phyloP scores from a whole-genome alignment of 108 stramenopile genomes.

The Craspedostauros australis region DNA sequence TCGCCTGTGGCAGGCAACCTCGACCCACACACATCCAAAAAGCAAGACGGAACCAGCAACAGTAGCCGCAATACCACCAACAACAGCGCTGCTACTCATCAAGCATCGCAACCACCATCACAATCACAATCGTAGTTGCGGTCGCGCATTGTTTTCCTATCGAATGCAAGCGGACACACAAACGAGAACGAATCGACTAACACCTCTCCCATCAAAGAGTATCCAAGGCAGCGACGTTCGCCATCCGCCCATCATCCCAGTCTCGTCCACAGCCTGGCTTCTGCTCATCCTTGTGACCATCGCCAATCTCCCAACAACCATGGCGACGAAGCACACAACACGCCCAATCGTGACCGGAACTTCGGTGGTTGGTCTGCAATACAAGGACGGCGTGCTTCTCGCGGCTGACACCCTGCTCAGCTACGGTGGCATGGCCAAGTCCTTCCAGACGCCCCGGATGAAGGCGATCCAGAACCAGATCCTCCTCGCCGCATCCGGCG shows the following conservation, averaged over 20 bases:
- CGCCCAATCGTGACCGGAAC: conserved; percentile 97
- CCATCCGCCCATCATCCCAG: neutral
- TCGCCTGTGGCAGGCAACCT: no score
- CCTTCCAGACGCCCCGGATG: conserved; percentile 86
- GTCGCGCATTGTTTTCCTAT: no score
- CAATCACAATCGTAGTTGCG: no score
- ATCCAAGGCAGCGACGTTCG: neutral
- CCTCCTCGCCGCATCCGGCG: conserved; percentile 90
- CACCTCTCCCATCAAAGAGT: no score
- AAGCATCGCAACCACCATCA: no score
- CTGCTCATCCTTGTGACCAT: neutral
- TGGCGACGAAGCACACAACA: conserved; percentile 48
- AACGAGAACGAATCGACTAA: no score
- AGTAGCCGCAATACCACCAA: no score
- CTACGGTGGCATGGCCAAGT: conserved; percentile 94
- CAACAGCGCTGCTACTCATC: no score
- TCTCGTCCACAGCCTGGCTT: neutral
- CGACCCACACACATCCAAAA: no score
- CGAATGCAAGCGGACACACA: no score
- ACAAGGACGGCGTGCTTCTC: conserved; percentile 93
- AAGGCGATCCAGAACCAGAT: conserved; percentile 62
- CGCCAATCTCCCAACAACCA: conserved; percentile 4
- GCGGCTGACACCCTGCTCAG: conserved; percentile 94
- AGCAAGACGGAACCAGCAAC: no score
- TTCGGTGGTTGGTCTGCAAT: conserved; percentile 91